These are phyloP conservation scores for Eimeria tenella DNA, from an alignment of 169 alveolate species.

Conservation along the genomic window DNA sequence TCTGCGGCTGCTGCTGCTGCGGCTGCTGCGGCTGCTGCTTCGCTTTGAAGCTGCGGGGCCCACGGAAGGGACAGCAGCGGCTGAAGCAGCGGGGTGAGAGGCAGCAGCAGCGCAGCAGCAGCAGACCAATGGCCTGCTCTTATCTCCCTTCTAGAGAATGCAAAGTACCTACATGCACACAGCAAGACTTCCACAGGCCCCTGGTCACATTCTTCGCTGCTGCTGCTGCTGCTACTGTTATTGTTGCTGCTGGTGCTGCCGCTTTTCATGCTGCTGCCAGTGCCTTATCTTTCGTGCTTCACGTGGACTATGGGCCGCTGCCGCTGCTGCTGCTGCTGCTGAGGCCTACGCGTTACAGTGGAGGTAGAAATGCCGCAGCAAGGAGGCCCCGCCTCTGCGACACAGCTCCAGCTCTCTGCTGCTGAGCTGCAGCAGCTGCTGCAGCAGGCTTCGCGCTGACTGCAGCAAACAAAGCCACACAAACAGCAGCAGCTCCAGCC, in stretches of 20 bases:
- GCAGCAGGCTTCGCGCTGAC: constrained; percentile 9
- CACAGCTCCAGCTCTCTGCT: constrained; percentile 25
- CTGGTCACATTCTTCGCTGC: neutral
- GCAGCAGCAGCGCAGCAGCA: constrained; percentile 60
- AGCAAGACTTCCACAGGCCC: neutral
- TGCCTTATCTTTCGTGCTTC: neutral
- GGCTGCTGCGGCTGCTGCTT: constrained; percentile 61
- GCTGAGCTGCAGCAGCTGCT: constrained; percentile 55
- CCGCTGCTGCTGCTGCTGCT: constrained; percentile 13
- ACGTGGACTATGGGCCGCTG: neutral
- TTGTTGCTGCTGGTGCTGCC: neutral
- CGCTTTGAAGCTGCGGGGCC: constrained; percentile 58
- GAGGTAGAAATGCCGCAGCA: constrained; percentile 54
- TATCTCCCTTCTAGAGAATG: constrained; percentile 5
- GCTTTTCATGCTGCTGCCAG: neutral
- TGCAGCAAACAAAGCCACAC: constrained; percentile 38
- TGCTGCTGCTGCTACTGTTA: neutral
- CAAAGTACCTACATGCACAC: constrained; percentile 42
- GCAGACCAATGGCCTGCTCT: constrained; percentile 20
- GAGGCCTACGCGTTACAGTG: constrained; percentile 60
- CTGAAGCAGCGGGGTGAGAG: constrained; percentile 53
- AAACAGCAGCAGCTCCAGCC: constrained; percentile 43
- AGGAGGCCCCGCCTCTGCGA: constrained; percentile 54
- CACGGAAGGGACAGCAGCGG: constrained; percentile 59
- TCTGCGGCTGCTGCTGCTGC: constrained; percentile 56